Evolutionary conservation across 495 filamentous ascomycete genomes (phyloP).

Genomic region (Achaetomiella virescens): DNA sequence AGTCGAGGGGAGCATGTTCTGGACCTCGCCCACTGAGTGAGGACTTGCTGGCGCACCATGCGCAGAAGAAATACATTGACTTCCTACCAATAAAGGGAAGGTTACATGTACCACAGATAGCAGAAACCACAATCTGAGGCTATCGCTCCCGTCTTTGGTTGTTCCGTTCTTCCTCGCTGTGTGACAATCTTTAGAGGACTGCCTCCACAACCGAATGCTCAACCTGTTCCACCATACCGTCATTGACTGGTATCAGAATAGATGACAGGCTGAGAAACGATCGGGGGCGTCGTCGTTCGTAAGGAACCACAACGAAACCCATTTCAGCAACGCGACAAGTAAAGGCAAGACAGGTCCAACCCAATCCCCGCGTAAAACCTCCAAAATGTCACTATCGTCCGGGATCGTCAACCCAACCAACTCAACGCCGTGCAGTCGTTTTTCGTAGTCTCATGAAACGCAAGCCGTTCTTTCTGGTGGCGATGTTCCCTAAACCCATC

Average conservation of each 20-base stretch:
- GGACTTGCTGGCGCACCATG: not conserved
- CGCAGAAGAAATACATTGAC: not conserved
- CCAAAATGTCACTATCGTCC: conserved; percentile 9
- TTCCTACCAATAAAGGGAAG: conserved; percentile 13
- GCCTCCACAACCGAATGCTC: not conserved
- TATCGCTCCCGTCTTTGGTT: not conserved
- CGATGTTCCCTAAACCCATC: too few relatives aligned
- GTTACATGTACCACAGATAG: conserved; percentile 11
- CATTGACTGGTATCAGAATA: not conserved
- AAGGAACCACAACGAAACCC: not conserved
- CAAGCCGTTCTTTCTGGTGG: not conserved
- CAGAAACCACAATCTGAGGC: conserved; percentile 5
- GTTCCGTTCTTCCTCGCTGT: not conserved
- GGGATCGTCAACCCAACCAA: not conserved
- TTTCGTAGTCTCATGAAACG: conserved; percentile 12
- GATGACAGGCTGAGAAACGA: not conserved
- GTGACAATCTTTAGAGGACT: not conserved
- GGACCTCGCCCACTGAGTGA: not conserved
- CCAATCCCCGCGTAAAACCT: not conserved
- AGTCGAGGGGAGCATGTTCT: not conserved
- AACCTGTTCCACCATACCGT: not conserved
- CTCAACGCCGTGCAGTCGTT: conserved; percentile 12
- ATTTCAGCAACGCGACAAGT: not conserved
- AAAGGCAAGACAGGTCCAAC: not conserved
- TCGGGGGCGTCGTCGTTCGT: not conserved